These are phyloP conservation scores for Zygosaccharomyces rouxii DNA, from an alignment of 805 yeast genomes.

Conservation along the genomic window DNA sequence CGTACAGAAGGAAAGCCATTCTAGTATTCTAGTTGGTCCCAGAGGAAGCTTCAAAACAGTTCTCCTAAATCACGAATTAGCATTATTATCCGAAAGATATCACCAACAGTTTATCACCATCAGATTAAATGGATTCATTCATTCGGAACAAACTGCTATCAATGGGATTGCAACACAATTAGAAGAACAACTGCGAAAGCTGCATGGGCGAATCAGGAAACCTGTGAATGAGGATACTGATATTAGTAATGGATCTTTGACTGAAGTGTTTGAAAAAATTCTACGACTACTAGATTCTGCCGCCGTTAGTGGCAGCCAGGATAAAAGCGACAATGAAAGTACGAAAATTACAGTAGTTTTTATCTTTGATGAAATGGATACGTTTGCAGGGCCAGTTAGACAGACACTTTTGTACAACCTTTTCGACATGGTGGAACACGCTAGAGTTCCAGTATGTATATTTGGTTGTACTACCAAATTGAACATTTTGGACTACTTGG, in stretches of 20 bases:
- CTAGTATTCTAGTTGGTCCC: conserved; percentile 76
- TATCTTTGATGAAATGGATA: conserved; percentile 80
- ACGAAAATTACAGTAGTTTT: conserved; percentile 59
- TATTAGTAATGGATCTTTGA: conserved; percentile 50
- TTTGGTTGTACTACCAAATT: conserved; percentile 74
- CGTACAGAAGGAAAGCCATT: conserved; percentile 68
- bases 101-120: conserved; percentile 55
- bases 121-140: conserved; percentile 64
- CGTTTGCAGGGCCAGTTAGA: conserved; percentile 62
- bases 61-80: conserved; percentile 54
- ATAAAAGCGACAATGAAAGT: conserved; percentile 22
- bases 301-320: conserved; percentile 10
- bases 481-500: conserved; percentile 74
- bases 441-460: conserved; percentile 70
- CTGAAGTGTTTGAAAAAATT: conserved; percentile 58
- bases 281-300: conserved; percentile 47
- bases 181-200: conserved; percentile 43
- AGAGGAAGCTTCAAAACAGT: conserved; percentile 71
- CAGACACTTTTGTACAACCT: conserved; percentile 85
- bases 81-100: conserved; percentile 39
- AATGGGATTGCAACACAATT: conserved; percentile 82
- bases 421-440: conserved; percentile 76
- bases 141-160: conserved; percentile 71
- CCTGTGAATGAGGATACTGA: conserved; percentile 19
- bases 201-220: conserved; percentile 25